These are phyloP conservation scores for Aureobasidium sp. DNA, from an alignment of 2,329 filamentous ascomycete genomes.

Conservation along the genomic window DNA sequence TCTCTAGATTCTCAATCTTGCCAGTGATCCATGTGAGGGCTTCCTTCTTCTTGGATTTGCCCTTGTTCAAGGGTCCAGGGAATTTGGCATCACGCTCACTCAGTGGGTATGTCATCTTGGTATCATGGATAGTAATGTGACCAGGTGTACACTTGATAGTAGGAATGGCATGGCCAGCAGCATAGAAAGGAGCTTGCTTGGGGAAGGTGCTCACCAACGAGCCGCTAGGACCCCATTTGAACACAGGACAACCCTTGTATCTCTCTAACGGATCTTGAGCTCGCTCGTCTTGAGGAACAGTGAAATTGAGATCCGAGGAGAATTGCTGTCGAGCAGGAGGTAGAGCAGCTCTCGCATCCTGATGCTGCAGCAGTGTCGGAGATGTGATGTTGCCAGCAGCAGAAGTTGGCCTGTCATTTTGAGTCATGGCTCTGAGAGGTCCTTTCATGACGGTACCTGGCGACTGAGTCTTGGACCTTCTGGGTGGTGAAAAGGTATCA, in stretches of 20 bases:
- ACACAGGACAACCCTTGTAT: conserved; percentile 83
- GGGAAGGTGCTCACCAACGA: conserved; percentile 78
- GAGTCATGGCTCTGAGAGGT: conserved; percentile 34
- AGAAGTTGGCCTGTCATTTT: conserved; percentile 46
- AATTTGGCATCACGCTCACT: conserved; percentile 69
- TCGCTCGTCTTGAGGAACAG: conserved; percentile 47
- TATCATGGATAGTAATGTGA: conserved; percentile 66
- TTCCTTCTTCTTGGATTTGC: conserved; percentile 95
- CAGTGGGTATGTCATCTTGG: conserved; percentile 64
- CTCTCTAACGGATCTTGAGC: conserved; percentile 68
- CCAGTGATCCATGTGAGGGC: conserved; percentile 67
- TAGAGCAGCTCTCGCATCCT: conserved; percentile 28
- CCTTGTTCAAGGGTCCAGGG: conserved; percentile 83
- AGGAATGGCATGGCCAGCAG: conserved; percentile 60
- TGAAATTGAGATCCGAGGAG: conserved; percentile 45
- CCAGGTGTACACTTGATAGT: conserved; percentile 76
- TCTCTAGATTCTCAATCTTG: conserved; percentile 67
- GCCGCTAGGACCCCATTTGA: conserved; percentile 83
- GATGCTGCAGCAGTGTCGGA: conserved; percentile 26
- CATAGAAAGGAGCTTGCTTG: conserved; percentile 78
- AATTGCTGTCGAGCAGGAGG: conserved; percentile 32
- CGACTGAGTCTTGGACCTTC: conserved; percentile 49
- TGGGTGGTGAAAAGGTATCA: conserved; percentile 28
- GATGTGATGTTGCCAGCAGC: conserved; percentile 27
- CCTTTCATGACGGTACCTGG: conserved; percentile 46